Percentiles rank a stretch among this genome's conserved stretches.
Conservation (phyloP, 2,329 filamentous ascomycete species). For the Elsinoe arachidis region DNA sequence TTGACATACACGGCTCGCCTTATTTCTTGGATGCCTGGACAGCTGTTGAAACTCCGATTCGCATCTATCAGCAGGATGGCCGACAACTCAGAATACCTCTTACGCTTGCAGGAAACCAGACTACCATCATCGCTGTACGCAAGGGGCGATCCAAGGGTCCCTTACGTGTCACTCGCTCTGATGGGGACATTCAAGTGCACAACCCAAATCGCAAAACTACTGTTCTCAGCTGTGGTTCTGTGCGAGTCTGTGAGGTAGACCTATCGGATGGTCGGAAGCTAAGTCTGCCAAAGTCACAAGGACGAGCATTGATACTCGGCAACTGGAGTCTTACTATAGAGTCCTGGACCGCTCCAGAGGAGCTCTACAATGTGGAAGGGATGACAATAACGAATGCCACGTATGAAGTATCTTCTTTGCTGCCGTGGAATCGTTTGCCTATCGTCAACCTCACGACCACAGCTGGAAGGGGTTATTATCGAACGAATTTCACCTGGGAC, state of each 20-base stretch:
- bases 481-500: constrained; percentile 22
- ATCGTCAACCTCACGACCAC: constrained; percentile 24
- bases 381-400: constrained; percentile 26
- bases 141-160: constrained; percentile 7
- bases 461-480: constrained; percentile 30
- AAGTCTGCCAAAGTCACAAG: background rate
- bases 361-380: constrained; percentile 24
- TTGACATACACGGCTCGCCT: constrained; percentile 27
- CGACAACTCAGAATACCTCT: constrained; percentile 28
- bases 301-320: constrained; percentile 22
- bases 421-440: constrained; percentile 30
- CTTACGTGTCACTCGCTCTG: too few species aligned
- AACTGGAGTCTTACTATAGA: constrained; percentile 33
- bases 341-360: constrained; percentile 31
- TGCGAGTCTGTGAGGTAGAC: too few species aligned
- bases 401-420: constrained; percentile 23
- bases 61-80: constrained; percentile 26
- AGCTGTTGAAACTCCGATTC: constrained; percentile 28
- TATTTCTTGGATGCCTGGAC: constrained; percentile 38
- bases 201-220: background rate
- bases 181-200: background rate
- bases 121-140: constrained; percentile 32
- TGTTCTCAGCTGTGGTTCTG: background rate
- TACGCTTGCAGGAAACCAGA: constrained; percentile 33
- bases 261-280: background rate